A percentile compares a stretch with the other conserved stretches of the same genome.
phyloP scores from a whole-genome alignment of 2,329 filamentous ascomycete species.

The Fusarium sublunatum region DNA sequence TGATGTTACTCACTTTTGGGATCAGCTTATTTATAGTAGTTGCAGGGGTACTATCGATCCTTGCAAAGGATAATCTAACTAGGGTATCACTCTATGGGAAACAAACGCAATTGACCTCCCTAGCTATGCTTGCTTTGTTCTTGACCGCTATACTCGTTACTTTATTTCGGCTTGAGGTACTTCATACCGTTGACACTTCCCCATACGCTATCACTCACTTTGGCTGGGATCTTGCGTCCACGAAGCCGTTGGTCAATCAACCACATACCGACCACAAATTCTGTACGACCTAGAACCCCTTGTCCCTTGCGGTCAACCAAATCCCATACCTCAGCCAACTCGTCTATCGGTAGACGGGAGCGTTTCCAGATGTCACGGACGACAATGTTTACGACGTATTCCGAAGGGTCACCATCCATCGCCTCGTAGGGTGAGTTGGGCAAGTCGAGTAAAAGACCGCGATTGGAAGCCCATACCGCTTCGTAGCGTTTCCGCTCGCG shows the following conservation, averaged over 20 bases:
- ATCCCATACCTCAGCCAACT: conserved; percentile 81
- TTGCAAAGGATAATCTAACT: conserved; percentile 29
- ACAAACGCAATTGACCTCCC: conserved; percentile 11
- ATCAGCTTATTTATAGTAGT: neutral
- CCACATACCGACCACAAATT: conserved; percentile 88
- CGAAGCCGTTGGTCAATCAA: conserved; percentile 83
- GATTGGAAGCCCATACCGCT: conserved; percentile 86
- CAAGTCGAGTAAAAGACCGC: conserved; percentile 63
- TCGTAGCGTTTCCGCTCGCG: conserved; percentile 84
- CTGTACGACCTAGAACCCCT: conserved; percentile 71
- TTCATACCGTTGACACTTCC: conserved; percentile 68
- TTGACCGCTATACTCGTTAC: conserved; percentile 13
- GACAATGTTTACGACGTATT: conserved; percentile 73
- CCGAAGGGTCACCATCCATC: conserved; percentile 49
- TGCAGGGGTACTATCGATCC: neutral
- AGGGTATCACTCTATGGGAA: conserved; percentile 46
- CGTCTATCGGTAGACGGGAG: conserved; percentile 73
- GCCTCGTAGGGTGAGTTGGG: conserved; percentile 34
- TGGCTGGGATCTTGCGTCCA: conserved; percentile 79
- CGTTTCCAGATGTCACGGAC: conserved; percentile 81
- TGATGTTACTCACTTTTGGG: too few relatives aligned
- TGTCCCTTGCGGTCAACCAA: conserved; percentile 70
- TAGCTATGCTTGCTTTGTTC: conserved; percentile 9
- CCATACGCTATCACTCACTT: conserved; percentile 81
- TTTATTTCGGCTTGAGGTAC: conserved; percentile 50